A percentile compares a stretch with the other conserved stretches of the same genome.
Conservation (phyloP, 1,139 yeast species). For the Meyerozyma sp. region DNA sequence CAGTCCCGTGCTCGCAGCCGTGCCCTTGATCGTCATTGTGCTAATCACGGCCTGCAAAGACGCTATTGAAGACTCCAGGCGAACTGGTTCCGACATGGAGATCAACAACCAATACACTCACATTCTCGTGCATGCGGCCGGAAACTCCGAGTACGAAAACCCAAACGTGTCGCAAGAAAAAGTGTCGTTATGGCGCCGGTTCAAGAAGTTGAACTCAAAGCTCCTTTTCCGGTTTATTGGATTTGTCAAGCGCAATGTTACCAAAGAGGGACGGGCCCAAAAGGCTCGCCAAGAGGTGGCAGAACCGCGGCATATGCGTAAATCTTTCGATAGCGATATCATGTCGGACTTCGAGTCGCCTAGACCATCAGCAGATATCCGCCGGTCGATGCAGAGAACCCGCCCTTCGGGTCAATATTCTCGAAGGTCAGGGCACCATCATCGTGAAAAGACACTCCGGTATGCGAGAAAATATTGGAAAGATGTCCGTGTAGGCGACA, state of each 20-base stretch:
- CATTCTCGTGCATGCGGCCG: conserved; percentile 32
- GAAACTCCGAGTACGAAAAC: conserved; percentile 54
- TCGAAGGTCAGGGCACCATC: conserved; percentile 7
- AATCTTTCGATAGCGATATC: conserved; percentile 31
- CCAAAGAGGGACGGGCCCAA: conserved; percentile 34
- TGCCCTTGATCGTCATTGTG: conserved; percentile 90
- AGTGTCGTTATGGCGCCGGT: conserved; percentile 59
- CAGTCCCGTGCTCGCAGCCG: conserved; percentile 85
- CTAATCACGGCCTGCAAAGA: conserved; percentile 85
- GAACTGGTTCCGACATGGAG: conserved; percentile 75
- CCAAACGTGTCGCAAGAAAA: conserved; percentile 70
- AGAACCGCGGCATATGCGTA: conserved; percentile 12
- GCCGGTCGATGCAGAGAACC: conserved; percentile 5
- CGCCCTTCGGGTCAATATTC: conserved; percentile 20
- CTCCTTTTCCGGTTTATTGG: conserved; percentile 24
- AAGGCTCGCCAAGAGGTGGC: conserved; percentile 19
- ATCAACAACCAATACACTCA: conserved; percentile 86
- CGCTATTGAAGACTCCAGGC: conserved; percentile 88
- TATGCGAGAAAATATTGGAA: conserved; percentile 68
- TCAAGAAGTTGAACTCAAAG: conserved; percentile 46
- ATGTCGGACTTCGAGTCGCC: conserved; percentile 10
- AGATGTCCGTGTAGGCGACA: conserved; percentile 82
- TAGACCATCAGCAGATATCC: conserved; percentile 4
- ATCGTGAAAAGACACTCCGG: conserved; percentile 18
- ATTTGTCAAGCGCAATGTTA: conserved; percentile 24